phyloP scores from a whole-genome alignment of 306 rosid genomes.

The Prosopis cineraria region DNA sequence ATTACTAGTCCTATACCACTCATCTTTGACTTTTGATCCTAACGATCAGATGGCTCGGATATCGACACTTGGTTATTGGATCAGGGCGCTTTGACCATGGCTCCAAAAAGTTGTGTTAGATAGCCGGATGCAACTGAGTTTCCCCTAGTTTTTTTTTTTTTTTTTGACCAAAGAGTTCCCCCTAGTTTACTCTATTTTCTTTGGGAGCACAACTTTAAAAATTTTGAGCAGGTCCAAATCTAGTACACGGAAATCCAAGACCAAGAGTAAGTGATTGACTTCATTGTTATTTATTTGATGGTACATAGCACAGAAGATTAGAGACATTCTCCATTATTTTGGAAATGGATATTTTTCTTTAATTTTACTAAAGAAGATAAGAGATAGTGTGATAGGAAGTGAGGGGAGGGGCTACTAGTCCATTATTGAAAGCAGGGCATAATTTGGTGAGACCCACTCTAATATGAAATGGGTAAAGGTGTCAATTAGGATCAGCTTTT shows the following conservation, averaged over 20 bases:
- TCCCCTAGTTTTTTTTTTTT: neutral
- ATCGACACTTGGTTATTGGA: neutral
- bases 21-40: constrained; percentile 3
- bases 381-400: neutral
- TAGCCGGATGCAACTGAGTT: neutral
- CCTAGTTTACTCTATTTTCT: neutral
- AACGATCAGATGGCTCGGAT: neutral
- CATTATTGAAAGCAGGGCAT: neutral
- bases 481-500: too few species aligned
- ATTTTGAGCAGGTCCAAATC: constrained; percentile 7
- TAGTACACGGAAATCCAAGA: neutral
- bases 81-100: neutral
- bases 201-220: neutral
- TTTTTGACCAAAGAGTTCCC: neutral
- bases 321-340: neutral
- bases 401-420: neutral
- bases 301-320: neutral
- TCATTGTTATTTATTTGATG: neutral
- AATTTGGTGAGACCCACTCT: neutral
- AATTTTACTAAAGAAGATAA: too few species aligned
- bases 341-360: neutral
- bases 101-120: neutral
- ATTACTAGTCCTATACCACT: neutral
- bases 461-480: neutral
- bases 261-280: neutral